Conservation (phyloP, 179 eudicot species). For the Drosera spatulata region DNA sequence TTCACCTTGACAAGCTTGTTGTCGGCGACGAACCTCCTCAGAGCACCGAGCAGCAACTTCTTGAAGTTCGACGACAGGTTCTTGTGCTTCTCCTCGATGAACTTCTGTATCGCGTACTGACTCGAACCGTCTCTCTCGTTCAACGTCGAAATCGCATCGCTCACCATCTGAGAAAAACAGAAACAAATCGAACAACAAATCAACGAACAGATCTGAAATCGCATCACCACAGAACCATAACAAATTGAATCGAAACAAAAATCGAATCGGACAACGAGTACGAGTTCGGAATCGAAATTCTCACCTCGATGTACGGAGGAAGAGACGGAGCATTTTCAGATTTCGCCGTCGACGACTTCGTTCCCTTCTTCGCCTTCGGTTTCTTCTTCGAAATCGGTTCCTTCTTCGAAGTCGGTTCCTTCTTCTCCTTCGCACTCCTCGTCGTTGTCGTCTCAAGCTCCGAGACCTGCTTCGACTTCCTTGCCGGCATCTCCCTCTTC, state of each 20-base stretch:
- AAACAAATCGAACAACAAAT: no score
- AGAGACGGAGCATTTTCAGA: conserved; percentile 18
- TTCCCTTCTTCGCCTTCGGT: no score
- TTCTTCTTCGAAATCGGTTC: no score
- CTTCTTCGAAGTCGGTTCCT: no score
- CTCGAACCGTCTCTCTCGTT: conserved; percentile 54
- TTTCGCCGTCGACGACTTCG: no score
- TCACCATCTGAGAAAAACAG: conserved; percentile 30
- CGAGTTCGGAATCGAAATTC: no score
- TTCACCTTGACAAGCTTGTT: conserved; percentile 42
- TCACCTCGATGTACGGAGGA: conserved; percentile 51
- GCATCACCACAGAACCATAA: neutral
- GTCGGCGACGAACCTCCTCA: conserved; percentile 31
- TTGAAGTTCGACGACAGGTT: conserved; percentile 30
- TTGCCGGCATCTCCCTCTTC: no score
- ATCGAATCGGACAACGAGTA: neutral
- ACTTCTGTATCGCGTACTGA: conserved; percentile 41
- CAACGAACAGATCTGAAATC: neutral
- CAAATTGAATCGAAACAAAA: neutral
- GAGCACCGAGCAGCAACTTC: conserved; percentile 28
- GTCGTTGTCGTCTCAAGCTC: no score
- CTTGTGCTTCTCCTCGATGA: conserved; percentile 39
- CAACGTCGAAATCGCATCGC: conserved; percentile 35
- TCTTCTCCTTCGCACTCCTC: conserved; percentile 10
- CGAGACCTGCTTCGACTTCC: no score